A percentile compares a stretch with the other conserved stretches of the same genome.
These are phyloP conservation scores for Trichophyton benhamiae DNA, from an alignment of 2,329 filamentous ascomycete genomes.

Conservation along the genomic window DNA sequence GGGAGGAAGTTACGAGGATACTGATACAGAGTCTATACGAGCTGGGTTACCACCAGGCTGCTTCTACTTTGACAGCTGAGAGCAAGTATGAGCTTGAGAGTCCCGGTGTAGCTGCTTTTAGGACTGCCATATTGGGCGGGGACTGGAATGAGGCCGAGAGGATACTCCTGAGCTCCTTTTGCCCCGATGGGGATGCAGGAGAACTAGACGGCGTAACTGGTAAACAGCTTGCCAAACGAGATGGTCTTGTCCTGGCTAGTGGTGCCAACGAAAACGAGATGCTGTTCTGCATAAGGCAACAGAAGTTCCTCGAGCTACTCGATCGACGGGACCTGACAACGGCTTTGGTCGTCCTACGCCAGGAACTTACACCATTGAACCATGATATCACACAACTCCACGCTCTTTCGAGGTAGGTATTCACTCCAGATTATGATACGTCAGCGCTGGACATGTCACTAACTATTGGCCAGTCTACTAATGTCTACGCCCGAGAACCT, in stretches of 20 bases:
- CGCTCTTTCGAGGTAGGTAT: constrained; percentile 57
- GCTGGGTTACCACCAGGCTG: constrained; percentile 71
- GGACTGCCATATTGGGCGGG: constrained; percentile 65
- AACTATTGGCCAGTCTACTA: constrained; percentile 48
- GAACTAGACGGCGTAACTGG: constrained; percentile 13
- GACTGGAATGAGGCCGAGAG: constrained; percentile 77
- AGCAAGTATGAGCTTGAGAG: constrained; percentile 84
- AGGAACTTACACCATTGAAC: constrained; percentile 75
- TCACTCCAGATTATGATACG: too few species aligned
- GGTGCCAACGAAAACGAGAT: constrained; percentile 66
- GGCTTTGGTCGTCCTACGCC: constrained; percentile 71
- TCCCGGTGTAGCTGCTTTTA: constrained; percentile 71
- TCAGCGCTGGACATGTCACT: not conserved
- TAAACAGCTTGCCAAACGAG: constrained; percentile 15
- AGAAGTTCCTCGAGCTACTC: constrained; percentile 87
- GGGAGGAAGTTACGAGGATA: constrained; percentile 85
- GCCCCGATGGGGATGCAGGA: constrained; percentile 29
- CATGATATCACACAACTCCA: constrained; percentile 67
- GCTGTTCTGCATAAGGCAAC: constrained; percentile 77
- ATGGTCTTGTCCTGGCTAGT: constrained; percentile 61
- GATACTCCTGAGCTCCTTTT: constrained; percentile 50
- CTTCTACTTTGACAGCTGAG: constrained; percentile 60
- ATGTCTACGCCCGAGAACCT: constrained; percentile 80
- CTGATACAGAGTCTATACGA: constrained; percentile 83
- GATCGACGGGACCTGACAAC: constrained; percentile 60